Base-by-base conservation (phyloP, 2,329 filamentous ascomycete species). In the Penicillium corylophilum region DNA sequence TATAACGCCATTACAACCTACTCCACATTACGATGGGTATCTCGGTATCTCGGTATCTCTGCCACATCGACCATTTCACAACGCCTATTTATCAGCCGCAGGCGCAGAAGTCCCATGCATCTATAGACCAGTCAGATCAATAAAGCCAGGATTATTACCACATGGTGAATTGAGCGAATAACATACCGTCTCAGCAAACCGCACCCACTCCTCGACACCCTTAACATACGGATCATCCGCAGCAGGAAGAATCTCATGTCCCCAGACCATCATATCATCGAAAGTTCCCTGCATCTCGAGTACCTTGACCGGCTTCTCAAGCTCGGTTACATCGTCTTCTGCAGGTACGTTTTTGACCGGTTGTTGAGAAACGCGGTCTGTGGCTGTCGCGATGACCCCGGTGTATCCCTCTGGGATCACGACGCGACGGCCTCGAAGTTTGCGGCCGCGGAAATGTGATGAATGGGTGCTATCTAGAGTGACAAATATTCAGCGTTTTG, bases 191-290 rank as follows among this genome's bases (percentile, higher is more conserved):
- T 86, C 82, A 10, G 90, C 83, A 68, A 92, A 83, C 10, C 78
- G 77, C 51, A 95, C 77, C 90, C 91, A 96, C 71, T 96, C 91
- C 59, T 86, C 81, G 39, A 95, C 75, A 0, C 87, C 84, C 67
- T 87, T 86, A 4, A 89, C 77, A 67, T 90, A 94, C 1, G 81
- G 77, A 71, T 96, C 90, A 24, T 77, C 77, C 0, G 78, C 77
- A 53, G 87, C 84, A 5, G 84, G 84, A 44, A 82, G 62, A 1
- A 74, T 71, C 60, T 94, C 91, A 69, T 96, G 91, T 0, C 82
- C 86, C 92, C 92, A 97, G n/a, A 96, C 79, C 3, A 90, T 74
- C 45, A 96, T 69, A 48, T 88, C 79, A 6, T 90, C 83, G 66
- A 96, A 96, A 15, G 78, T 78, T 1, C 84, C 85, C 18, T 85